phyloP scores from a whole-genome alignment of 106 monocot genomes.

The Dendrobium nobile region DNA sequence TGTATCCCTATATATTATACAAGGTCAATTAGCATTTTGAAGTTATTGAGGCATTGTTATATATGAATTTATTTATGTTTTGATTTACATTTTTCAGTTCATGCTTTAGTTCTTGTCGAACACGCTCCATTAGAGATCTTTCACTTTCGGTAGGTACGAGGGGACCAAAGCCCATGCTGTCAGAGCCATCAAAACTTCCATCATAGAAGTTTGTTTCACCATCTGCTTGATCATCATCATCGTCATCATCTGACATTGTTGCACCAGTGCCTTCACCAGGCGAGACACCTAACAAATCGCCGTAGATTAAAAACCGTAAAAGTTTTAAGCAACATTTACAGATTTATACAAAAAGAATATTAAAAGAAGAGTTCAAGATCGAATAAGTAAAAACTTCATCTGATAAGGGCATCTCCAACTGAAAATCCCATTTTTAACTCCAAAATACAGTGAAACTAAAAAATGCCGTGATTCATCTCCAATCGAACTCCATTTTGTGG shows the following conservation, averaged over 20 bases:
- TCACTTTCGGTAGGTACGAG: slow-evolving; percentile 21
- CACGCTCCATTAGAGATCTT: slow-evolving; percentile 21
- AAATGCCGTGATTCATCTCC: too few relatives aligned
- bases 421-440: too few relatives aligned
- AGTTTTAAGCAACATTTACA: too few relatives aligned
- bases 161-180: slow-evolving; percentile 21
- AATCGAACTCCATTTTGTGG: too few relatives aligned
- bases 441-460: too few relatives aligned
- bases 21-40: neutral
- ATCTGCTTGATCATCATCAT: slow-evolving; percentile 13
- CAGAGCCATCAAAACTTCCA: slow-evolving; percentile 14
- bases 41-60: too few relatives aligned
- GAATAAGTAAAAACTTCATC: too few relatives aligned
- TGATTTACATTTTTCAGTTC: slow-evolving; percentile 17
- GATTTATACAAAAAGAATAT: too few relatives aligned
- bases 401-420: too few relatives aligned
- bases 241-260: slow-evolving; percentile 27
- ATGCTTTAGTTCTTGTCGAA: slow-evolving; percentile 23
- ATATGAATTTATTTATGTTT: neutral
- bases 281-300: slow-evolving; percentile 6
- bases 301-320: too few relatives aligned
- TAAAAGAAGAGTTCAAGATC: too few relatives aligned
- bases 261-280: slow-evolving; percentile 26
- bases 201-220: slow-evolving; percentile 17
- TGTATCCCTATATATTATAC: slow-evolving; percentile 41